phyloP scores from a whole-genome alignment of 2,329 filamentous ascomycete species.

The Apiospora pterosperma region DNA sequence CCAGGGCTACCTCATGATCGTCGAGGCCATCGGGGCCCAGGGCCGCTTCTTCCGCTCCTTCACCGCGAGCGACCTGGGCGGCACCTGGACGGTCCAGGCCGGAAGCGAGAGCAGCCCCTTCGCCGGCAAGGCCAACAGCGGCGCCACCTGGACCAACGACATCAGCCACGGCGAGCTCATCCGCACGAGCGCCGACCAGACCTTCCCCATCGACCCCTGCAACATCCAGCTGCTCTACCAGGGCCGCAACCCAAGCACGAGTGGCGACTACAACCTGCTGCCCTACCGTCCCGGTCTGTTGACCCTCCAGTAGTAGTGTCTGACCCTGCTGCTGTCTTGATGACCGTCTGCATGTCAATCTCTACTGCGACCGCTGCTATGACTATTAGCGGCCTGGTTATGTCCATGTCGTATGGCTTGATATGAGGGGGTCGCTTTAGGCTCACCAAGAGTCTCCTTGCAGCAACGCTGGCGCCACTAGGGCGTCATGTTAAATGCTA shows the following conservation, averaged over 20 bases:
- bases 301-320: slow-evolving; percentile 32
- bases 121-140: slow-evolving; percentile 64
- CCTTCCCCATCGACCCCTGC: slow-evolving; percentile 59
- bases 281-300: slow-evolving; percentile 56
- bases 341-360: too few relatives aligned
- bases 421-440: background rate
- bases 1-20: slow-evolving; percentile 63
- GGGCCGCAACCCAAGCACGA: slow-evolving; percentile 42
- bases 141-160: slow-evolving; percentile 62
- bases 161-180: slow-evolving; percentile 65
- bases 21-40: slow-evolving; percentile 54
- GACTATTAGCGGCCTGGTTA: too few relatives aligned
- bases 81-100: slow-evolving; percentile 57
- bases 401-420: background rate
- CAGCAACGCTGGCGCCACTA: too few relatives aligned
- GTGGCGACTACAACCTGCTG: slow-evolving; percentile 44
- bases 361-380: too few relatives aligned
- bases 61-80: slow-evolving; percentile 54
- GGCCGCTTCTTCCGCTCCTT: slow-evolving; percentile 67
- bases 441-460: background rate
- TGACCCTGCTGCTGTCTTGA: background rate
- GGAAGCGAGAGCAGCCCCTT: slow-evolving; percentile 55
- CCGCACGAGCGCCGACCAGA: slow-evolving; percentile 56
- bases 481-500: too few relatives aligned
- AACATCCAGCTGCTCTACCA: slow-evolving; percentile 65